A percentile compares a stretch with the other conserved stretches of the same genome.
These are phyloP conservation scores for Trametes polyzona DNA, from an alignment of 1,284 basidiomycete species.

Conservation along the genomic window DNA sequence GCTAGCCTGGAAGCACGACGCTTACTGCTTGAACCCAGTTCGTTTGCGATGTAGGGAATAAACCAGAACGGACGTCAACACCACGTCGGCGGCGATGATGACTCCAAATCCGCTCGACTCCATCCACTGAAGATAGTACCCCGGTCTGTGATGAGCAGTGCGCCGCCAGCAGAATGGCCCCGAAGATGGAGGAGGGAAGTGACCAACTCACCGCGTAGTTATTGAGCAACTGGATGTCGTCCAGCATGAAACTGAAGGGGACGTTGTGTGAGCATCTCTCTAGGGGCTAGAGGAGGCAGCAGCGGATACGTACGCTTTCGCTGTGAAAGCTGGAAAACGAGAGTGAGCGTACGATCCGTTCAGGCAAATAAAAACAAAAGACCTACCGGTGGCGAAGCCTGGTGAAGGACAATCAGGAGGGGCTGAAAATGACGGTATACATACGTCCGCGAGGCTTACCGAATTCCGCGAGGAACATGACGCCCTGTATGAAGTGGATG, in stretches of 20 bases:
- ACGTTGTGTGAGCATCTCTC: background rate
- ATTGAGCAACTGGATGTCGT: background rate
- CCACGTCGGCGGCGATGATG: background rate
- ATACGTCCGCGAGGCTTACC: background rate
- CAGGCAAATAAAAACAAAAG: background rate
- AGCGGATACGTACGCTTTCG: background rate
- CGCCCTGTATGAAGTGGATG: no score
- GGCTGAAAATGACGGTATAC: no score
- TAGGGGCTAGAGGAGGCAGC: background rate
- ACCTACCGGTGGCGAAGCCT: background rate
- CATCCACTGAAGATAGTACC: no score
- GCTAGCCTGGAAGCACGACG: background rate
- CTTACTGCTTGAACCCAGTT: background rate
- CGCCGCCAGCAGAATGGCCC: no score
- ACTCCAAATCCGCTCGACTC: background rate
- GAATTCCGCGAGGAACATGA: background rate
- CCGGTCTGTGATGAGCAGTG: no score
- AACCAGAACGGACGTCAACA: background rate
- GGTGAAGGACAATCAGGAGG: no score
- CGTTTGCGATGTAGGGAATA: background rate
- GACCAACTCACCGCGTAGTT: background rate
- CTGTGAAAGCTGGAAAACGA: background rate
- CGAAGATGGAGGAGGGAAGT: no score
- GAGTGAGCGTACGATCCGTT: no score
- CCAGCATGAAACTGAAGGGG: background rate